These are phyloP conservation scores for Ananas comosus DNA, from an alignment of 176 grass and related monocot species.

Conservation along the genomic window DNA sequence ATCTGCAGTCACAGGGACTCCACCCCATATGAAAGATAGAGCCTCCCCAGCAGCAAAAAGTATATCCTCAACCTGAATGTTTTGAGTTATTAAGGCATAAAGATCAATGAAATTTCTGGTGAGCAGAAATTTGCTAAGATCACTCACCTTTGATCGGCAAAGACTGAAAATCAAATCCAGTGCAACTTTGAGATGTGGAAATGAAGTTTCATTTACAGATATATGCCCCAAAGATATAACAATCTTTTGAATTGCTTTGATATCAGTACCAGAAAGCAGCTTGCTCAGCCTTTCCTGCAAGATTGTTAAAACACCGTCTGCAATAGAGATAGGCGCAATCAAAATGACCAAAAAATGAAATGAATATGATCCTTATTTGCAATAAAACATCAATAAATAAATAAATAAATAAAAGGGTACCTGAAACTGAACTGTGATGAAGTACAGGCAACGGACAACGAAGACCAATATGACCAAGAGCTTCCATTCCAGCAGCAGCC, in stretches of 20 bases:
- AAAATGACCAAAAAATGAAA: not conserved
- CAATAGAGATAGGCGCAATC: constrained; percentile 12
- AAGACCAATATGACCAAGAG: constrained; percentile 86
- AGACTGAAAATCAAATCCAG: constrained; percentile 87
- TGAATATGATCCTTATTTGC: not conserved
- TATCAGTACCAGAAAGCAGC: constrained; percentile 86
- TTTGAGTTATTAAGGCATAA: constrained; percentile 2
- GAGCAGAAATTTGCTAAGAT: constrained; percentile 4
- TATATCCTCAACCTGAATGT: constrained; percentile 78
- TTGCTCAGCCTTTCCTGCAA: constrained; percentile 55
- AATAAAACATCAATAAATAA: not conserved
- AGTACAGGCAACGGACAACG: constrained; percentile 45
- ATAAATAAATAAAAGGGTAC: constrained; percentile 30
- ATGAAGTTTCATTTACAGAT: constrained; percentile 81
- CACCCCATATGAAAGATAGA: constrained; percentile 94
- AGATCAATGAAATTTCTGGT: not conserved
- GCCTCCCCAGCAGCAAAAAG: constrained; percentile 93
- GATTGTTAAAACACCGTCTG: constrained; percentile 54
- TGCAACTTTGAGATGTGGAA: constrained; percentile 47
- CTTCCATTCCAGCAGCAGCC: constrained; percentile 74
- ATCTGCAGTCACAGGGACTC: constrained; percentile 67
- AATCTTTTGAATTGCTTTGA: constrained; percentile 82
- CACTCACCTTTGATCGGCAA: constrained; percentile 68
- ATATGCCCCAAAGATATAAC: constrained; percentile 85
- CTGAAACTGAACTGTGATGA: constrained; percentile 44